A percentile compares a stretch with the other conserved stretches of the same genome.
These are phyloP conservation scores for Hypoxylon sp. DNA, from an alignment of 2,329 filamentous ascomycete species.

Conservation along the genomic window DNA sequence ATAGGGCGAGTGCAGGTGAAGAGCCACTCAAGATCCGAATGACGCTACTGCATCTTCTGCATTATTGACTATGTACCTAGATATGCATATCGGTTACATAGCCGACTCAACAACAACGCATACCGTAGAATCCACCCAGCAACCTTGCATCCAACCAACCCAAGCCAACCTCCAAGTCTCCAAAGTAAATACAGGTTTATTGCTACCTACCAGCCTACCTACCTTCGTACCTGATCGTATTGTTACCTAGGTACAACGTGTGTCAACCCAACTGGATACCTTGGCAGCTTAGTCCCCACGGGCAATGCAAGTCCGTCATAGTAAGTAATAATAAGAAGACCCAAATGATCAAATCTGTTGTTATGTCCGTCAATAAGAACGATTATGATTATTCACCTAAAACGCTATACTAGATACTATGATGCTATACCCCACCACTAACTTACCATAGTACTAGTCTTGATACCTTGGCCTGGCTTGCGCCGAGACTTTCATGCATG, in stretches of 20 bases:
- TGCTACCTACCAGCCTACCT: slow-evolving; percentile 15
- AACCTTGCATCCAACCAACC: slow-evolving; percentile 17
- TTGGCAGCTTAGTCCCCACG: slow-evolving; percentile 24
- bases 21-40: slow-evolving; percentile 21
- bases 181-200: slow-evolving; percentile 30
- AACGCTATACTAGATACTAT: slow-evolving; percentile 1
- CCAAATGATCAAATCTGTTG: neutral
- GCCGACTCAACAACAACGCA: slow-evolving; percentile 26
- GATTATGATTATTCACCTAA: slow-evolving; percentile 4
- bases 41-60: slow-evolving; percentile 30
- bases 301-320: slow-evolving; percentile 23
- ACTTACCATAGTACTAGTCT: slow-evolving; percentile 38
- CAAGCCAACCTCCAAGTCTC: slow-evolving; percentile 10
- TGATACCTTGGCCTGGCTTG: slow-evolving; percentile 21
- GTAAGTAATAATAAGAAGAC: slow-evolving; percentile 35
- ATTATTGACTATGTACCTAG: slow-evolving; percentile 10
- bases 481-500: slow-evolving; percentile 32
- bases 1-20: slow-evolving; percentile 1
- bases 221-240: neutral
- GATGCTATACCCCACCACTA: slow-evolving; percentile 14
- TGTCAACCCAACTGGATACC: slow-evolving; percentile 35
- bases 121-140: slow-evolving; percentile 1
- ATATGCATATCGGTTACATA: slow-evolving; percentile 37
- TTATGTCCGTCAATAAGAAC: slow-evolving; percentile 13
- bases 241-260: slow-evolving; percentile 42